Evolutionary conservation across 2,329 filamentous ascomycete species (phyloP), one percentile per base, ranked within the genome.

Genomic region (Diaporthe sp.): DNA sequence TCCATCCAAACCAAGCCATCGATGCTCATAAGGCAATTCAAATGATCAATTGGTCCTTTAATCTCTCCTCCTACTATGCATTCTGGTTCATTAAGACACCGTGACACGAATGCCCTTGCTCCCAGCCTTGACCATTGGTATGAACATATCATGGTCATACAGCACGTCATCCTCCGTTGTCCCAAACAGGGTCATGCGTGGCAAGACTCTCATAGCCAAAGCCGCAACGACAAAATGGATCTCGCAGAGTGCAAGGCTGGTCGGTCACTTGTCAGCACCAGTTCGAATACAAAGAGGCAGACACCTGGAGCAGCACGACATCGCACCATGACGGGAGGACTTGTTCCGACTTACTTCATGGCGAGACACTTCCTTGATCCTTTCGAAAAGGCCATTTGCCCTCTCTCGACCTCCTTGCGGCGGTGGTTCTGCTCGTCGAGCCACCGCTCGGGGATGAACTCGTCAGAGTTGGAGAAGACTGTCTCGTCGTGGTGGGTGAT

Each of bases 401-500:
- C 67, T 57, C 19, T 75, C 68, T 75, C 73, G n/a, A 72, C 34
- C 31, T 72, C 73, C 57, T 75, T 72, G 25, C 70, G 44, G 25
- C 53, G 68, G 39, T 51, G 31, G 49, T 61, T 72, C 28, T 76
- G 61, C 12, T 71, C 76, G 25, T 74, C 74, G 19, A 79, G 51
- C 79, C 78, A 79, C 25, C 79, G 67, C 58, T 79, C 78, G 9
- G 79, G 78, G 17, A 37, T 42, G 75, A 79, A 80, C 53, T 42
- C 53, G 34, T 70, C 39, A 10, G 78, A 75, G 10, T 76, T 72
- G 2, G 76, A 76, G 58, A 77, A 79, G 17, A 78, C 37, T 5
- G 34, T 39, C 39, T 76, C 71, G 61, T 79, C 75, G 10, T 75
- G 72, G 65, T 77, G 74, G 22, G 74, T 75, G 62, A 78, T 71